Conservation (phyloP, 257 asterid species). For the Anisodus acutangulus region DNA sequence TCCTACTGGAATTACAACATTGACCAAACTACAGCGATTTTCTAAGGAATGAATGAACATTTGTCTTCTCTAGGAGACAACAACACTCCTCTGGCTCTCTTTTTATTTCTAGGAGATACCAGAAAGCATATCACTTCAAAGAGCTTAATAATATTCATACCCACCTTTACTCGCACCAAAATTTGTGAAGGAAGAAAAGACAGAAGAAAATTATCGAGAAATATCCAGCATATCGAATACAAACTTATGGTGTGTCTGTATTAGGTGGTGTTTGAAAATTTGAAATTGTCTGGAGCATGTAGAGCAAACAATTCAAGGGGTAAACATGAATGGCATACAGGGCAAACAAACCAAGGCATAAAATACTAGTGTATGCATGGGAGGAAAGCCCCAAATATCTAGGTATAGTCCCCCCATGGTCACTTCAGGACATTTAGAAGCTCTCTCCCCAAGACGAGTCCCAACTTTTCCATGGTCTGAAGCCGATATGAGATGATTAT, state of each 20-base stretch:
- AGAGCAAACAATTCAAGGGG: not conserved
- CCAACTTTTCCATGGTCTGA: not conserved
- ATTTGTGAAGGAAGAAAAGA: not conserved
- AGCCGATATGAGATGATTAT: too few species aligned
- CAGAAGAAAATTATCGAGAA: not conserved
- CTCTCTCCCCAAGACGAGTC: not conserved
- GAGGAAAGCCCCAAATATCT: not conserved
- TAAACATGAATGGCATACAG: too few species aligned
- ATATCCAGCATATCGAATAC: not conserved
- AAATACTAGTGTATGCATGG: conserved; percentile 10
- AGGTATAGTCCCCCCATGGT: not conserved
- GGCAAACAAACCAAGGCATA: conserved; percentile 1
- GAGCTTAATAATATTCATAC: not conserved
- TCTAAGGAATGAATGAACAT: not conserved
- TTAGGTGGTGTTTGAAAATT: not conserved
- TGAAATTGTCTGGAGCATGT: not conserved
- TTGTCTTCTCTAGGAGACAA: not conserved
- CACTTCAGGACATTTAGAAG: not conserved
- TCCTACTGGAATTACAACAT: not conserved
- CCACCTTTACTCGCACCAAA: not conserved
- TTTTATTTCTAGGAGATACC: conserved; percentile 10
- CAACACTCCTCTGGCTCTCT: not conserved
- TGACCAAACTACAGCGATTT: not conserved
- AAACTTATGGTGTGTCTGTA: conserved; percentile 1
- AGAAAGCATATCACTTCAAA: not conserved